Evolutionary conservation across 2,329 filamentous ascomycete genomes (phyloP).

Genomic region (Macrophomina pseudophaseolina): DNA sequence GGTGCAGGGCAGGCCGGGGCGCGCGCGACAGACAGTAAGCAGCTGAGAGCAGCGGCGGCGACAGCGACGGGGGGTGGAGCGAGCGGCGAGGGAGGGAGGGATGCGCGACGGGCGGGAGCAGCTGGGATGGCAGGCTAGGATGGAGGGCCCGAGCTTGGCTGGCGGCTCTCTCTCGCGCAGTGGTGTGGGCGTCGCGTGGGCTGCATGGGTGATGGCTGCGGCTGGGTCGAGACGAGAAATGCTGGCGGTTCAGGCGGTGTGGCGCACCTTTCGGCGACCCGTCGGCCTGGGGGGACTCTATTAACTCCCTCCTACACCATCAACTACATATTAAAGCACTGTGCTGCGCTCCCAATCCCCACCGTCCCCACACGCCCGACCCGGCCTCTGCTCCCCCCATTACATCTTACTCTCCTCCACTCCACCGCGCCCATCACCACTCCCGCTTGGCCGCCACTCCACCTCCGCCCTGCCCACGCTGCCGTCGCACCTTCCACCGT

Average conservation of each 20-base stretch:
- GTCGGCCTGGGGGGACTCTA: neutral
- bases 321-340: too few relatives aligned
- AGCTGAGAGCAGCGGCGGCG: neutral
- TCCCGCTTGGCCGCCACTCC: neutral
- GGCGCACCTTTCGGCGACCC: conserved; percentile 17
- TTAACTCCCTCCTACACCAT: too few relatives aligned
- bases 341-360: too few relatives aligned
- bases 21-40: too few relatives aligned
- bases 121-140: neutral
- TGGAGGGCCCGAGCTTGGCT: neutral
- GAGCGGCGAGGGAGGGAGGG: too few relatives aligned
- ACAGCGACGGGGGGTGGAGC: neutral
- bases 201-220: conserved; percentile 5
- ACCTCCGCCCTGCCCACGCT: neutral
- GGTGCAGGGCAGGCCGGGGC: neutral
- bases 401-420: too few relatives aligned
- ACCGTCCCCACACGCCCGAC: too few relatives aligned
- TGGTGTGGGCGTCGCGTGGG: conserved; percentile 7
- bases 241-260: conserved; percentile 22
- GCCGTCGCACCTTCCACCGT: neutral
- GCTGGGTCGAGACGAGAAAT: conserved; percentile 10
- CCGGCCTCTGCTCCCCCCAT: too few relatives aligned
- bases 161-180: neutral
- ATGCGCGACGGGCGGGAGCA: neutral
- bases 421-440: neutral